A percentile compares a stretch with the other conserved stretches of the same genome.
phyloP scores from a whole-genome alignment of 2,329 filamentous ascomycete genomes.

The Neofusicoccum ribis region DNA sequence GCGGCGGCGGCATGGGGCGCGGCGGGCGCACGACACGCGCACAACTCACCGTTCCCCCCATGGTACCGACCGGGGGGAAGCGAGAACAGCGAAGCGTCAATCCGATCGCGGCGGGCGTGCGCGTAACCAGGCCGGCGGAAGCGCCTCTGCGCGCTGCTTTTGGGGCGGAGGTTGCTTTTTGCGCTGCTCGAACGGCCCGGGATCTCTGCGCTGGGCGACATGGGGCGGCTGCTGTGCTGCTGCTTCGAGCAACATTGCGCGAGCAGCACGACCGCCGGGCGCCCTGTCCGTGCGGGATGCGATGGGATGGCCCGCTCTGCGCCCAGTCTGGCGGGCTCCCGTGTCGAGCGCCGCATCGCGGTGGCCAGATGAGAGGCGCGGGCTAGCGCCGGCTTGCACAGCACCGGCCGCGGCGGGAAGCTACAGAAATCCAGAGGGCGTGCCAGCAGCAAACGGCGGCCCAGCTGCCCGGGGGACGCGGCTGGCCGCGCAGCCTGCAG shows the following conservation, averaged over 20 bases:
- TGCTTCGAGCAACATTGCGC: constrained; percentile 5
- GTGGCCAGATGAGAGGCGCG: neutral
- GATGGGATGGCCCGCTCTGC: constrained; percentile 11
- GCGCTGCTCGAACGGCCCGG: constrained; percentile 6
- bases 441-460: neutral
- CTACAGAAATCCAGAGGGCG: neutral
- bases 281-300: neutral
- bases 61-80: constrained; percentile 8
- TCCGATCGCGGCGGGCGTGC: constrained; percentile 9
- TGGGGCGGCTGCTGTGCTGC: neutral
- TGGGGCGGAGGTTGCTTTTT: constrained; percentile 3
- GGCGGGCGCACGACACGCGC: constrained; percentile 2
- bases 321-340: neutral
- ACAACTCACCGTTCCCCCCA: constrained; percentile 5
- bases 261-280: neutral
- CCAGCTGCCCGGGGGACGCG: neutral
- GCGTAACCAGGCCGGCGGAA: constrained; percentile 14
- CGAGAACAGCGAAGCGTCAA: constrained; percentile 18
- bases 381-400: neutral
- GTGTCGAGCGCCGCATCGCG: neutral
- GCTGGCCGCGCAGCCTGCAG: neutral
- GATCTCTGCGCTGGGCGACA: neutral
- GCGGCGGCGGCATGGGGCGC: neutral
- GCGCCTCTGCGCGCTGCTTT: neutral
- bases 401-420: neutral